Conservation (phyloP, 2,329 filamentous ascomycete species). For the Biscogniauxia marginata region DNA sequence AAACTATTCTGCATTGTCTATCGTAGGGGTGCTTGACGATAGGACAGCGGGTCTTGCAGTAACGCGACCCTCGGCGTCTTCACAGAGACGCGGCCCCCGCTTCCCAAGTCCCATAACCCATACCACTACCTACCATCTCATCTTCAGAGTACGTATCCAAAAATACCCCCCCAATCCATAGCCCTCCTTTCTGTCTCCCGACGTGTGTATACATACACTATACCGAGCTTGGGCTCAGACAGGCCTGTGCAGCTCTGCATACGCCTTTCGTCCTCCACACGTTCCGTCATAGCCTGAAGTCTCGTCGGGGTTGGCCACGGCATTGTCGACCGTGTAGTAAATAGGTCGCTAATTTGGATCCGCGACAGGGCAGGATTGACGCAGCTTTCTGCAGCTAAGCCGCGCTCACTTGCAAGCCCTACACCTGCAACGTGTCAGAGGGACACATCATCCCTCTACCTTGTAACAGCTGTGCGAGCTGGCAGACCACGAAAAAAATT, state of each 20-base stretch:
- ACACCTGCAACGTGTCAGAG: conserved; percentile 59
- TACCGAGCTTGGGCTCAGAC: not conserved
- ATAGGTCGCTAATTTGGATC: conserved; percentile 32
- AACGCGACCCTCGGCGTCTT: conserved; percentile 36
- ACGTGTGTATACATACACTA: conserved; percentile 3
- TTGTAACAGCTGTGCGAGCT: conserved; percentile 54
- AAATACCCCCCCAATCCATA: not conserved
- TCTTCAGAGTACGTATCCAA: conserved; percentile 3
- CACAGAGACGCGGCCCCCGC: conserved; percentile 22
- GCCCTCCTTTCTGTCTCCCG: not conserved
- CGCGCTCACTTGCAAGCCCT: conserved; percentile 51
- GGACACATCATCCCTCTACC: conserved; percentile 56
- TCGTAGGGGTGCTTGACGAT: conserved; percentile 6
- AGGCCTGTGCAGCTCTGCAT: conserved; percentile 18
- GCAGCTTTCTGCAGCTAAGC: conserved; percentile 54
- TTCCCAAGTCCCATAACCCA: conserved; percentile 14
- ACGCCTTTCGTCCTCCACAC: conserved; percentile 24
- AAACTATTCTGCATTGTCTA: not conserved
- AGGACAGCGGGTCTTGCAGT: conserved; percentile 34
- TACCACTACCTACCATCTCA: conserved; percentile 28
- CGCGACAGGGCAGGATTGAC: conserved; percentile 47
- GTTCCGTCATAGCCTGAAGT: conserved; percentile 48
- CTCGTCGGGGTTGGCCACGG: conserved; percentile 37
- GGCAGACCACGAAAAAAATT: conserved; percentile 52
- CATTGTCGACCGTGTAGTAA: conserved; percentile 26